These are phyloP conservation scores for Phytophthora sp. DNA, from an alignment of 352 stramenopile genomes.

Conservation along the genomic window DNA sequence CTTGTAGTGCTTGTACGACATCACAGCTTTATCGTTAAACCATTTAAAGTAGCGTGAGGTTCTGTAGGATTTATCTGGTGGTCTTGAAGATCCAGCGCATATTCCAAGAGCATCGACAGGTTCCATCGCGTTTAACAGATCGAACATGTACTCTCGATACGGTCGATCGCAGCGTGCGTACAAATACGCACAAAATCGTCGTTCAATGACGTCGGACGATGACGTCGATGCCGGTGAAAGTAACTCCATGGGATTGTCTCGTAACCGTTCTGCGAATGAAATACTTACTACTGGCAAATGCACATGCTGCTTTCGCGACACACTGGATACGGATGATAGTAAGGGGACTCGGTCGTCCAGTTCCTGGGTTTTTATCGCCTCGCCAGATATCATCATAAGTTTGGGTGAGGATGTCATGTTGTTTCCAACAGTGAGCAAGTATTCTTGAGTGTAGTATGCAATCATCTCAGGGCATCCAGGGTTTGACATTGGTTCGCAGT, in stretches of 20 bases:
- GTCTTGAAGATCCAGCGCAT: conserved; percentile 36
- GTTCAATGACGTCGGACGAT: not conserved
- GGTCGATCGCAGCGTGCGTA: conserved; percentile 53
- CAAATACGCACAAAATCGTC: conserved; percentile 57
- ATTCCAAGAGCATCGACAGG: conserved; percentile 51
- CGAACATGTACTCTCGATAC: conserved; percentile 55
- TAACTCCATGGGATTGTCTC: conserved; percentile 36
- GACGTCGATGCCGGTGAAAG: conserved; percentile 13
- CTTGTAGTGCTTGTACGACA: conserved; percentile 30
- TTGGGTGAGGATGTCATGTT: not conserved
- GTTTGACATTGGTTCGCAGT: conserved; percentile 11
- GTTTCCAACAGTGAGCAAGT: conserved; percentile 1
- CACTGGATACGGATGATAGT: conserved; percentile 32
- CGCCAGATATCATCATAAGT: conserved; percentile 45
- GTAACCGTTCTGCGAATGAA: conserved; percentile 47
- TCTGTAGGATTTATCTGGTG: conserved; percentile 11
- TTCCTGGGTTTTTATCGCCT: conserved; percentile 22
- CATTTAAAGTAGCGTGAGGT: conserved; percentile 21
- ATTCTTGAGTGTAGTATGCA: conserved; percentile 17
- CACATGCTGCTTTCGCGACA: conserved; percentile 17
- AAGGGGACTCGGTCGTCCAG: conserved; percentile 41
- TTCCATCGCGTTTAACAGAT: conserved; percentile 47
- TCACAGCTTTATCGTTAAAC: conserved; percentile 49
- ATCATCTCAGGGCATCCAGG: conserved; percentile 16
- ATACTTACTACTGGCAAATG: conserved; percentile 43